Percentiles rank a stretch among this genome's conserved stretches.
Evolutionary conservation across 208 protist genomes (phyloP).

Genomic region (Trypanosoma platydactyli): DNA sequence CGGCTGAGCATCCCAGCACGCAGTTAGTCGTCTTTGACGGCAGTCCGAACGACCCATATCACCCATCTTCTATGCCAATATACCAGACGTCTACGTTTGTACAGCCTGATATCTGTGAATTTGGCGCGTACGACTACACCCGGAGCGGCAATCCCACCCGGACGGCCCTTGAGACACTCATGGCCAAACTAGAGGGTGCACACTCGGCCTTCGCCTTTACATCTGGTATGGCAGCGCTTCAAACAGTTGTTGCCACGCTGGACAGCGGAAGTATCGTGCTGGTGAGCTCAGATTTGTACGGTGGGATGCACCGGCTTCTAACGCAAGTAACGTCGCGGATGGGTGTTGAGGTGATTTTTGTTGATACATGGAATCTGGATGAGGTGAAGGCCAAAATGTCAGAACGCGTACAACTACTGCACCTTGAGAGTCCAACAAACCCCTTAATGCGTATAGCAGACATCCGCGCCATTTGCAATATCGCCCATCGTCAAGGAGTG

Average conservation of each 20-base stretch:
- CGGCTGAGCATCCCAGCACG: slow-evolving; percentile 60
- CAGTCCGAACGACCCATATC: slow-evolving; percentile 89
- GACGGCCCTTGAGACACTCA: slow-evolving; percentile 84
- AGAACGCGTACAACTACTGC: slow-evolving; percentile 81
- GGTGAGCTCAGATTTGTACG: slow-evolving; percentile 92
- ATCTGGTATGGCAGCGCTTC: slow-evolving; percentile 84
- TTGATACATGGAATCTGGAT: slow-evolving; percentile 80
- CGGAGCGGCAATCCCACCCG: slow-evolving; percentile 94
- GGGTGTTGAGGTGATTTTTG: slow-evolving; percentile 84
- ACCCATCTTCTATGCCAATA: slow-evolving; percentile 85
- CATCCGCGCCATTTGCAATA: slow-evolving; percentile 74
- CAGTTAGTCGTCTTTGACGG: slow-evolving; percentile 86
- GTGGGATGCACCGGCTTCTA: slow-evolving; percentile 92
- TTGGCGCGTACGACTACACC: slow-evolving; percentile 93
- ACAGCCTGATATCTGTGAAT: slow-evolving; percentile 76
- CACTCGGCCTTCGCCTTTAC: slow-evolving; percentile 89
- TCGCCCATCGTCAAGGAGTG: slow-evolving; percentile 66
- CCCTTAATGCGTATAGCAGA: slow-evolving; percentile 92
- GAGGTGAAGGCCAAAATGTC: slow-evolving; percentile 49
- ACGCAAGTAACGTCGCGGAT: slow-evolving; percentile 69
- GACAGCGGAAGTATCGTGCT: slow-evolving; percentile 75
- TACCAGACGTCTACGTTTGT: slow-evolving; percentile 93
- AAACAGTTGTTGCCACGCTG: slow-evolving; percentile 85
- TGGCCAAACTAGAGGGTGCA: slow-evolving; percentile 91
- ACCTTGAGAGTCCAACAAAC: slow-evolving; percentile 96